Conservation (phyloP, 345 rosid species). For the Cardamine occulta region DNA sequence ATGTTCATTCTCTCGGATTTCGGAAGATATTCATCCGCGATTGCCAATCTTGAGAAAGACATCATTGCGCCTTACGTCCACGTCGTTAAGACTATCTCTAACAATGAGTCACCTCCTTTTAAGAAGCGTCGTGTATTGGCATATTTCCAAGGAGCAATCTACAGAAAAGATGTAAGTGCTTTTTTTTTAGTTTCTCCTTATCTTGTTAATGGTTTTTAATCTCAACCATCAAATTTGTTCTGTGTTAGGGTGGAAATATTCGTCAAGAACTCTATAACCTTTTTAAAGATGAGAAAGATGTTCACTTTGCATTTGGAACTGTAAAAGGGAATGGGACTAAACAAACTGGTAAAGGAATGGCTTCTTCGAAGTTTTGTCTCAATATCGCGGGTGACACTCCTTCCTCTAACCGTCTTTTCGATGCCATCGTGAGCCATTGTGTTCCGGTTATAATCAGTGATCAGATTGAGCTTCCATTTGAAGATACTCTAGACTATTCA, state of each 20-base stretch:
- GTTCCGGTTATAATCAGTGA: slow-evolving; percentile 93
- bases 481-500: slow-evolving; percentile 85
- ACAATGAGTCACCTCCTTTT: slow-evolving; percentile 62
- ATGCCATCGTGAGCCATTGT: slow-evolving; percentile 82
- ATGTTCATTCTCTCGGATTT: slow-evolving; percentile 96
- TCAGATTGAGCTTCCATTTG: slow-evolving; percentile 83
- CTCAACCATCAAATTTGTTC: background rate
- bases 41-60: slow-evolving; percentile 80
- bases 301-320: slow-evolving; percentile 83
- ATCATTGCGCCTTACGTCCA: slow-evolving; percentile 87
- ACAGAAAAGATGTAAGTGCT: slow-evolving; percentile 82
- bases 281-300: slow-evolving; percentile 86
- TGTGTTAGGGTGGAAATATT: slow-evolving; percentile 70
- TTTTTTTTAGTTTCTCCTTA: slow-evolving; percentile 13
- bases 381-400: slow-evolving; percentile 96
- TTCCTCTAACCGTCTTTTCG: slow-evolving; percentile 92
- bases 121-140: slow-evolving; percentile 67
- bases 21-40: slow-evolving; percentile 71
- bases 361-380: slow-evolving; percentile 83
- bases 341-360: slow-evolving; percentile 85
- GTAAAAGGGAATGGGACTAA: slow-evolving; percentile 62
- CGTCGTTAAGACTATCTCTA: slow-evolving; percentile 62
- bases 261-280: slow-evolving; percentile 86
- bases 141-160: slow-evolving; percentile 91
- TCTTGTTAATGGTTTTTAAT: background rate